phyloP scores from a whole-genome alignment of 768 basidiomycete species.

The Amanita pseudoporphyria region DNA sequence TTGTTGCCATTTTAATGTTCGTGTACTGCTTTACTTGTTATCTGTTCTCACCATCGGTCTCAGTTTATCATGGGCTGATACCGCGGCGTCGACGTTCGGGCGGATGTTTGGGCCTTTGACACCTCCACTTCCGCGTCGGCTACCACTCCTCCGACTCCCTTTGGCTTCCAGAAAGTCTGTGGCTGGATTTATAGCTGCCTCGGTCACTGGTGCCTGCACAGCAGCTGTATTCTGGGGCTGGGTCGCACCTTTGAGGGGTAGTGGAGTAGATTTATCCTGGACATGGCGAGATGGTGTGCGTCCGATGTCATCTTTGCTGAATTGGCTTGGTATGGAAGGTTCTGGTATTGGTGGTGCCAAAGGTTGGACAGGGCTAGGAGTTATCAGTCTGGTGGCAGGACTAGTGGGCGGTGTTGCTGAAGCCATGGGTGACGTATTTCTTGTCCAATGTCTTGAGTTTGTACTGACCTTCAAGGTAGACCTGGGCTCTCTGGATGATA shows the following conservation, averaged over 20 bases:
- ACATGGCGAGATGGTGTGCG: conserved; percentile 42
- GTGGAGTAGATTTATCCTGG: conserved; percentile 37
- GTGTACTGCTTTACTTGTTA: conserved; percentile 18
- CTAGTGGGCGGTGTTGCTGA: conserved; percentile 81
- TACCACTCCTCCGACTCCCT: conserved; percentile 44
- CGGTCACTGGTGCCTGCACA: conserved; percentile 59
- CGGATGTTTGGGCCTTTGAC: conserved; percentile 74
- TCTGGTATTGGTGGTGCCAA: conserved; percentile 16
- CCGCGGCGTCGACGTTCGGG: conserved; percentile 86
- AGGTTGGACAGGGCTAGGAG: conserved; percentile 41
- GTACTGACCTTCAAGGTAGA: conserved; percentile 33
- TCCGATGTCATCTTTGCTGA: conserved; percentile 15
- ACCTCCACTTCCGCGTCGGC: conserved; percentile 31
- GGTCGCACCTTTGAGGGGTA: conserved; percentile 37
- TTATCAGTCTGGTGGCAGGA: conserved; percentile 57
- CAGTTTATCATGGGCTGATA: conserved; percentile 94
- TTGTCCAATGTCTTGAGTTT: conserved; percentile 1
- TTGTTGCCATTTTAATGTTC: conserved; percentile 84
- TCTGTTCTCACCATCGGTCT: conserved; percentile 4
- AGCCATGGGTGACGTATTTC: conserved; percentile 60
- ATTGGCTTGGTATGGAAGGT: conserved; percentile 10
- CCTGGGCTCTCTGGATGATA: conserved; percentile 79
- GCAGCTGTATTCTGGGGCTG: conserved; percentile 65
- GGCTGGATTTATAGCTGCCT: conserved; percentile 76
- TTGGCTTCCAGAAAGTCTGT: conserved; percentile 77